Evolutionary conservation across 371 early-diverging fungal species (phyloP).

Genomic region (Umbelopsis sp.): DNA sequence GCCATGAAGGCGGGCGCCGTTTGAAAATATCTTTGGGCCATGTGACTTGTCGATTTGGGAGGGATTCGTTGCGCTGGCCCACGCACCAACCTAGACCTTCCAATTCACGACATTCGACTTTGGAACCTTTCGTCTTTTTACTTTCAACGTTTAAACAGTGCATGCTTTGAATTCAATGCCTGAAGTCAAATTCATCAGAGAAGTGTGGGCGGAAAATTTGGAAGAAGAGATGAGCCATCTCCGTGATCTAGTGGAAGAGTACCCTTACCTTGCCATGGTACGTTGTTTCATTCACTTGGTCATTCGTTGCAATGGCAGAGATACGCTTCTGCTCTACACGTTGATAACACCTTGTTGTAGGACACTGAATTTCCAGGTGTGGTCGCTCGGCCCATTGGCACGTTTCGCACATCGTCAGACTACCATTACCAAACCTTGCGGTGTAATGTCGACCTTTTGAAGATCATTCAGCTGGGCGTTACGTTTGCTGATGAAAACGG

Average conservation of each 20-base stretch:
- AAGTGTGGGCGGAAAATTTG: conserved; percentile 98
- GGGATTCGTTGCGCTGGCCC: no score
- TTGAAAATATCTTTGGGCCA: background rate
- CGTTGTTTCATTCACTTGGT: background rate
- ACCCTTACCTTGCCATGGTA: conserved; percentile 98
- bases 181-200: conserved; percentile 68
- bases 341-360: conserved; percentile 35
- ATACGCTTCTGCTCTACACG: background rate
- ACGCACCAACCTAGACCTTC: background rate
- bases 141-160: background rate
- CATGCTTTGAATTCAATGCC: conserved; percentile 17
- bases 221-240: conserved; percentile 94
- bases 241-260: conserved; percentile 89
- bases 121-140: background rate
- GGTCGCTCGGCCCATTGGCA: conserved; percentile 98
- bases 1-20: background rate
- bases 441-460: conserved; percentile 98
- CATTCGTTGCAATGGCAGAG: background rate
- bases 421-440: conserved; percentile 98
- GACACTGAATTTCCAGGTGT: conserved; percentile 99
- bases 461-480: conserved; percentile 99
- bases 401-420: conserved; percentile 93
- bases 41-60: background rate
- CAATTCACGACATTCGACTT: background rate
- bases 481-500: conserved; percentile 96